Conservation (phyloP, 345 rosid genomes). For the Excoecaria agallocha region DNA sequence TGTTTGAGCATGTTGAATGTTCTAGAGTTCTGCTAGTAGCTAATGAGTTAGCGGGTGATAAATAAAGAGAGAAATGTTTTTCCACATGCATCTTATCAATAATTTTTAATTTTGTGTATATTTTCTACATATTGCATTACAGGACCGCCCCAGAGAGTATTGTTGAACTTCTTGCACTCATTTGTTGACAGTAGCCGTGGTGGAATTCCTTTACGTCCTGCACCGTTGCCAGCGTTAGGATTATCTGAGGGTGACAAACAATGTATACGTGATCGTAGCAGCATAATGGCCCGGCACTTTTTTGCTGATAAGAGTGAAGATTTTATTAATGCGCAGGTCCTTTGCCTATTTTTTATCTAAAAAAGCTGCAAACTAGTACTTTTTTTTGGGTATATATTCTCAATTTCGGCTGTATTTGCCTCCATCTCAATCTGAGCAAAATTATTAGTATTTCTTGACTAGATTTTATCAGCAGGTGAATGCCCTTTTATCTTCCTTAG, state of each 20-base stretch:
- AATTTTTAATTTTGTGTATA: neutral
- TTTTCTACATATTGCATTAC: slow-evolving; percentile 26
- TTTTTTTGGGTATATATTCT: neutral
- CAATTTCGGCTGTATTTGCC: neutral
- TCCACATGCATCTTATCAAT: neutral
- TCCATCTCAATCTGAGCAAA: neutral
- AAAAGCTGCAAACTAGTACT: slow-evolving; percentile 5
- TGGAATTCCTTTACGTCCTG: slow-evolving; percentile 80
- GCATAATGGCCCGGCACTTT: slow-evolving; percentile 95
- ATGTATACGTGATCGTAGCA: slow-evolving; percentile 98
- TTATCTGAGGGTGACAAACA: slow-evolving; percentile 88
- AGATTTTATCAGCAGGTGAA: slow-evolving; percentile 59
- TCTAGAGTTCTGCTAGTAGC: neutral
- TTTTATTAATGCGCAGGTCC: slow-evolving; percentile 88
- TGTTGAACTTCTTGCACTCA: slow-evolving; percentile 82
- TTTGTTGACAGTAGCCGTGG: slow-evolving; percentile 90
- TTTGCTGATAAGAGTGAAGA: slow-evolving; percentile 89
- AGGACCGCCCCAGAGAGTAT: slow-evolving; percentile 95
- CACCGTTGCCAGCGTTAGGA: slow-evolving; percentile 78
- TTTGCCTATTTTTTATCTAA: slow-evolving; percentile 9
- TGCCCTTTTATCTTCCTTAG: slow-evolving; percentile 82
- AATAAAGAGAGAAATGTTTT: neutral
- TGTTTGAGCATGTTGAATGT: neutral
- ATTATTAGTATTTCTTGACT: neutral
- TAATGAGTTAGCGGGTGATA: neutral